Conservation (phyloP, 495 filamentous ascomycete species). For the Penicillium angulare region DNA sequence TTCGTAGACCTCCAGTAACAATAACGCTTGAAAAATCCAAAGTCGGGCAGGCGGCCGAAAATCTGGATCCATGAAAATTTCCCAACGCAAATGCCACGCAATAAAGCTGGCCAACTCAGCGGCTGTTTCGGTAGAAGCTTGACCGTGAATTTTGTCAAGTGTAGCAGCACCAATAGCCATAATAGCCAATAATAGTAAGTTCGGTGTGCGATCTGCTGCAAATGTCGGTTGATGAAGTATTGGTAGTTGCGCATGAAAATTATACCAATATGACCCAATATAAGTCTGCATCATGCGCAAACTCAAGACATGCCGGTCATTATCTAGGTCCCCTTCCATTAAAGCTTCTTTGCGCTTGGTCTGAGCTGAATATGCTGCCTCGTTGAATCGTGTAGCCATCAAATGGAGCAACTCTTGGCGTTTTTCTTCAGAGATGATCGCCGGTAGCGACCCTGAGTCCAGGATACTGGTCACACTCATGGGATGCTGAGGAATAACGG, state of each 20-base stretch:
- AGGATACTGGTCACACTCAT: slow-evolving; percentile 91
- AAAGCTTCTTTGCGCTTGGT: slow-evolving; percentile 74
- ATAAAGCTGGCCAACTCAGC: slow-evolving; percentile 81
- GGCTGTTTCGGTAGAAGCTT: slow-evolving; percentile 66
- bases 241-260: slow-evolving; percentile 92
- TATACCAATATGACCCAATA: slow-evolving; percentile 89
- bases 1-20: slow-evolving; percentile 91
- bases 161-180: slow-evolving; percentile 93
- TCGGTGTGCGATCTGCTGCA: slow-evolving; percentile 78
- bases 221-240: slow-evolving; percentile 96
- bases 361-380: slow-evolving; percentile 71
- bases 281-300: slow-evolving; percentile 94
- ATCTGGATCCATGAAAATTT: slow-evolving; percentile 86
- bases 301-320: slow-evolving; percentile 76
- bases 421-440: slow-evolving; percentile 83
- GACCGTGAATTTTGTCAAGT: slow-evolving; percentile 76
- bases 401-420: slow-evolving; percentile 79
- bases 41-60: slow-evolving; percentile 93
- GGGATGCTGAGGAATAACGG: slow-evolving; percentile 57
- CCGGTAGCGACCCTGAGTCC: slow-evolving; percentile 77
- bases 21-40: slow-evolving; percentile 94
- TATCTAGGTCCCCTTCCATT: slow-evolving; percentile 72
- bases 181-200: slow-evolving; percentile 83
- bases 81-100: slow-evolving; percentile 88
- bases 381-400: slow-evolving; percentile 79